Conservation (phyloP, 2,329 filamentous ascomycete genomes). For the Phialemoniopsis sp. region DNA sequence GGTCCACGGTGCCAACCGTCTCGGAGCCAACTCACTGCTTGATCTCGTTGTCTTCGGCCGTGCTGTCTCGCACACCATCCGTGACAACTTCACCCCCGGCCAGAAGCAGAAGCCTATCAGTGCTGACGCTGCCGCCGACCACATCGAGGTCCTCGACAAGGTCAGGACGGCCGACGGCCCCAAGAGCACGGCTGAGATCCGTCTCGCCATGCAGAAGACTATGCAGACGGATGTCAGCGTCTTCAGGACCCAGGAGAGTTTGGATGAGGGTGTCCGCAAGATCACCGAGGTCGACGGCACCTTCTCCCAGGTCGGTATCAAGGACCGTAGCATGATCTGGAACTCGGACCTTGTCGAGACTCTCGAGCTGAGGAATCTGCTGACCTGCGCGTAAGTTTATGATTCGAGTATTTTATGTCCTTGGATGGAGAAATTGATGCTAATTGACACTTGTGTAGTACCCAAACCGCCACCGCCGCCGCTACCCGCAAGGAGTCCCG, state of each 20-base stretch:
- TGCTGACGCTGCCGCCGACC: conserved; percentile 83
- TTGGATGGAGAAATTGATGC: too few relatives aligned
- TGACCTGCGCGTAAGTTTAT: conserved; percentile 85
- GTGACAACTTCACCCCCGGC: conserved; percentile 86
- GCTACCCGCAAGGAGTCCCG: conserved; percentile 95
- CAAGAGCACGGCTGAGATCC: conserved; percentile 84
- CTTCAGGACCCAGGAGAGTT: conserved; percentile 89
- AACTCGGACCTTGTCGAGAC: conserved; percentile 97
- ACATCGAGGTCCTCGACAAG: conserved; percentile 81
- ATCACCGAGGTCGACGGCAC: conserved; percentile 79
- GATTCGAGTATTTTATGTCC: too few relatives aligned
- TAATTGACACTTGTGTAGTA: conserved; percentile 38
- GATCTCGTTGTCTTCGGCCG: conserved; percentile 97
- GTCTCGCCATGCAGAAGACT: conserved; percentile 91
- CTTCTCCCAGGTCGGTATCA: conserved; percentile 84
- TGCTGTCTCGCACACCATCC: conserved; percentile 94
- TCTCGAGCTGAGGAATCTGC: conserved; percentile 87
- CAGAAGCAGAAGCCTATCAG: conserved; percentile 73
- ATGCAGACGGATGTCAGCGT: conserved; percentile 98
- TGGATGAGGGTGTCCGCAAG: conserved; percentile 89
- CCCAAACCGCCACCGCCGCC: conserved; percentile 87
- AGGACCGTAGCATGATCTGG: conserved; percentile 99
- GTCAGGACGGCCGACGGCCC: conserved; percentile 79
- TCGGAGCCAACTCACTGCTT: conserved; percentile 96
- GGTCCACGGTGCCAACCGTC: conserved; percentile 95